phyloP scores from a whole-genome alignment of 2,329 filamentous ascomycete genomes.

The Didymosphaeria variabile region DNA sequence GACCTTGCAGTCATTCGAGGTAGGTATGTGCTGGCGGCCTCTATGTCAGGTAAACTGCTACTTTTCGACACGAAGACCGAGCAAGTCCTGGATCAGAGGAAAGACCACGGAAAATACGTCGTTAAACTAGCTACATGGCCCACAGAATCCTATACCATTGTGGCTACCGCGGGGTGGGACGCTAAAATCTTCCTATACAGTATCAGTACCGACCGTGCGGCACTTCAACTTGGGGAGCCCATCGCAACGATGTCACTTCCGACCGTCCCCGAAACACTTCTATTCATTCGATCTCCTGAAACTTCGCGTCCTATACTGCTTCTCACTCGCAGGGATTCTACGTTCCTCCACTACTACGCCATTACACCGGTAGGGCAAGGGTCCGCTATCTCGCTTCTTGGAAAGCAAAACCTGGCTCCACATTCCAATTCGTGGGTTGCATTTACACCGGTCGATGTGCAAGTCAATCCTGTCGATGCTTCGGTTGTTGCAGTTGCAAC shows the following conservation, averaged over 20 bases:
- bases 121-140: slow-evolving; percentile 59
- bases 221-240: slow-evolving; percentile 48
- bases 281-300: slow-evolving; percentile 62
- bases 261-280: slow-evolving; percentile 66
- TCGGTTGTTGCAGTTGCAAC: slow-evolving; percentile 67
- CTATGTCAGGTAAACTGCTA: slow-evolving; percentile 67
- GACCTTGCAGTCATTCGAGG: slow-evolving; percentile 57
- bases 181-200: slow-evolving; percentile 63
- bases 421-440: slow-evolving; percentile 71
- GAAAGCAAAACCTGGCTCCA: slow-evolving; percentile 68
- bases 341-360: slow-evolving; percentile 65
- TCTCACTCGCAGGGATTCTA: slow-evolving; percentile 66
- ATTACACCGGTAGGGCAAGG: slow-evolving; percentile 31
- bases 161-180: slow-evolving; percentile 71
- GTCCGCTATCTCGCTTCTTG: slow-evolving; percentile 51
- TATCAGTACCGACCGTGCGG: slow-evolving; percentile 32
- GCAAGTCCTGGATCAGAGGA: slow-evolving; percentile 57
- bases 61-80: slow-evolving; percentile 55
- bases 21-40: slow-evolving; percentile 61
- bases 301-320: slow-evolving; percentile 58
- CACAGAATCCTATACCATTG: slow-evolving; percentile 38
- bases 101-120: slow-evolving; percentile 67
- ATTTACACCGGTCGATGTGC: slow-evolving; percentile 68
- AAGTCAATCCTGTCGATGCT: slow-evolving; percentile 64
- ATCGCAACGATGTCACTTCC: slow-evolving; percentile 54